A percentile compares a stretch with the other conserved stretches of the same genome.
These are phyloP conservation scores for Bremia lactucae DNA, from an alignment of 352 stramenopile genomes.

Conservation along the genomic window DNA sequence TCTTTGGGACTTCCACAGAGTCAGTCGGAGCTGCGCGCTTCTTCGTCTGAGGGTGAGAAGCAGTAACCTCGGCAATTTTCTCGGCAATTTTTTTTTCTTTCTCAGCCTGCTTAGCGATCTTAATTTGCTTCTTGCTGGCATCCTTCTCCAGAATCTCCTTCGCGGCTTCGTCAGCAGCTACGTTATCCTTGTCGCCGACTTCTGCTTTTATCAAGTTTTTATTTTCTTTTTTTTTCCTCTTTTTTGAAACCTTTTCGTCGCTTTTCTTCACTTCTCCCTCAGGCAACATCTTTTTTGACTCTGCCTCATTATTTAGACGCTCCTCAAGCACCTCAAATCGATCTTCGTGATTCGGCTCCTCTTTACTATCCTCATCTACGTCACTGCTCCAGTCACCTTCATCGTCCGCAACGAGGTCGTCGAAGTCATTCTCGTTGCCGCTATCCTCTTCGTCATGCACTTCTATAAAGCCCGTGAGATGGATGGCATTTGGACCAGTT, in stretches of 20 bases:
- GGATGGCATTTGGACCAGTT: conserved; percentile 66
- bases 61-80: conserved; percentile 41
- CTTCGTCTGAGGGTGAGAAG: conserved; percentile 31
- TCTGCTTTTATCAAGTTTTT: no score
- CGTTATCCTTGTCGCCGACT: no score
- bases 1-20: conserved; percentile 63
- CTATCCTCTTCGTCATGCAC: conserved; percentile 60
- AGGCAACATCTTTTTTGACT: conserved; percentile 25
- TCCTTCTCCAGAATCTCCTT: conserved; percentile 25
- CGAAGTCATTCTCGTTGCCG: conserved; percentile 47
- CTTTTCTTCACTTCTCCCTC: conserved; percentile 16
- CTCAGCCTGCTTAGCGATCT: conserved; percentile 15
- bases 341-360: conserved; percentile 35
- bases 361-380: conserved; percentile 19
- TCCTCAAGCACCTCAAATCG: conserved; percentile 77
- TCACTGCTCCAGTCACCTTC: conserved; percentile 21
- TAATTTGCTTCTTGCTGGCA: conserved; percentile 24
- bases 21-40: conserved; percentile 55
- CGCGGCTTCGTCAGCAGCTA: conserved; percentile 15
- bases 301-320: conserved; percentile 30
- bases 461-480: conserved; percentile 76
- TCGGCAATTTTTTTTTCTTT: conserved; percentile 46
- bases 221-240: background rate
- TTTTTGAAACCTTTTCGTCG: conserved; percentile 20
- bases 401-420: conserved; percentile 29